Percentiles rank a stretch among this genome's conserved stretches.
Conservation (phyloP, 2,329 filamentous ascomycete species). For the Alternaria arbusti region DNA sequence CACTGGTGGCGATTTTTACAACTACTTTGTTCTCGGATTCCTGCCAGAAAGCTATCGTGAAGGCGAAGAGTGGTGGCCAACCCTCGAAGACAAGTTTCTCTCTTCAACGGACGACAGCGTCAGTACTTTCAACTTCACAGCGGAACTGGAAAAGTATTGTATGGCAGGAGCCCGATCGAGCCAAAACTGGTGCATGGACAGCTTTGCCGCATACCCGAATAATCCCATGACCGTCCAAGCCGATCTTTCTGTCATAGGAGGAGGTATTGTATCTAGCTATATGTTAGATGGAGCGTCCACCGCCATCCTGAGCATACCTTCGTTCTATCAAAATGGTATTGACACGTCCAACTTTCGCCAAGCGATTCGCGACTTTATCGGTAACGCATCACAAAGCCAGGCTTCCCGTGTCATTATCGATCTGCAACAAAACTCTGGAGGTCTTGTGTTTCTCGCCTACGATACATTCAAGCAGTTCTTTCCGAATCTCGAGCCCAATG, state of each 20-base stretch:
- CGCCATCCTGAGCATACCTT: constrained; percentile 53
- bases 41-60: constrained; percentile 16
- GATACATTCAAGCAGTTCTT: constrained; percentile 58
- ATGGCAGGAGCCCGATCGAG: fast-evolving
- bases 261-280: constrained; percentile 50
- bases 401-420: constrained; percentile 67
- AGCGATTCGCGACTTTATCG: constrained; percentile 50
- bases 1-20: constrained; percentile 54
- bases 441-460: constrained; percentile 43
- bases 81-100: background rate
- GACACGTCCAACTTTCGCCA: constrained; percentile 24
- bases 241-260: constrained; percentile 20
- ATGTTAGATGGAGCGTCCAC: constrained; percentile 47
- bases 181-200: background rate
- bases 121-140: background rate
- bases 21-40: constrained; percentile 51
- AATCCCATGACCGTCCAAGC: constrained; percentile 24
- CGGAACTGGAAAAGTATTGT: background rate
- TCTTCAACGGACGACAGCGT: background rate
- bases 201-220: constrained; percentile 30
- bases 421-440: constrained; percentile 64
- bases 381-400: constrained; percentile 49
- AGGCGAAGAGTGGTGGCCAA: background rate
- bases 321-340: constrained; percentile 37
- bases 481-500: constrained; percentile 49